Percentiles rank a stretch among this genome's conserved stretches.
Conservation (phyloP, 2,329 filamentous ascomycete genomes). For the Paracoccidioides brasiliensis region DNA sequence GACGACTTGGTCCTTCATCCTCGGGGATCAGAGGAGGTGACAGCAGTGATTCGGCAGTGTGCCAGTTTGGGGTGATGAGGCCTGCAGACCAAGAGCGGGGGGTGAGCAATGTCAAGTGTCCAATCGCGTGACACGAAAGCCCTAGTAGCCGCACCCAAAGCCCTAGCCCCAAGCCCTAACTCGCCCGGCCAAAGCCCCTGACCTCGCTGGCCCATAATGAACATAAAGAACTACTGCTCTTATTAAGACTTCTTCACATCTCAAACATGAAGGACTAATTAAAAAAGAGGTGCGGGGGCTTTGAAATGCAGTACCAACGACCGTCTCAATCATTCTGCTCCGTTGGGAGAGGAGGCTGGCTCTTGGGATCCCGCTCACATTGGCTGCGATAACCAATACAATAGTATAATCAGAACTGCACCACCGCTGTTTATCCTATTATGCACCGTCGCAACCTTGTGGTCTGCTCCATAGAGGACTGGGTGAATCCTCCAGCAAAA, state of each 20-base stretch:
- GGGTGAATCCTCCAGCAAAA: neutral
- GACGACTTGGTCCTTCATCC: neutral
- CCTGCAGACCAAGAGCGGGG: constrained; percentile 16
- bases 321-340: neutral
- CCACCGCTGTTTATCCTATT: too few species aligned
- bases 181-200: neutral
- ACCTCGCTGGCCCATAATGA: neutral
- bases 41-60: constrained; percentile 11
- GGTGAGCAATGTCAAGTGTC: constrained; percentile 10
- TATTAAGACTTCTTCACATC: too few species aligned
- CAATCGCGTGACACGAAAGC: constrained; percentile 4
- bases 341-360: neutral
- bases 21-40: neutral
- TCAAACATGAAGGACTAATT: too few species aligned
- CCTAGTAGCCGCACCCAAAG: constrained; percentile 3
- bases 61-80: constrained; percentile 10
- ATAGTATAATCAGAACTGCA: too few species aligned
- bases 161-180: neutral
- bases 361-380: neutral
- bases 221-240: too few species aligned
- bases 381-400: too few species aligned
- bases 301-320: neutral
- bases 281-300: neutral
- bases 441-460: too few species aligned
- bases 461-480: too few species aligned